phyloP scores from a whole-genome alignment of 306 rosid genomes.

The Quercus glauca region DNA sequence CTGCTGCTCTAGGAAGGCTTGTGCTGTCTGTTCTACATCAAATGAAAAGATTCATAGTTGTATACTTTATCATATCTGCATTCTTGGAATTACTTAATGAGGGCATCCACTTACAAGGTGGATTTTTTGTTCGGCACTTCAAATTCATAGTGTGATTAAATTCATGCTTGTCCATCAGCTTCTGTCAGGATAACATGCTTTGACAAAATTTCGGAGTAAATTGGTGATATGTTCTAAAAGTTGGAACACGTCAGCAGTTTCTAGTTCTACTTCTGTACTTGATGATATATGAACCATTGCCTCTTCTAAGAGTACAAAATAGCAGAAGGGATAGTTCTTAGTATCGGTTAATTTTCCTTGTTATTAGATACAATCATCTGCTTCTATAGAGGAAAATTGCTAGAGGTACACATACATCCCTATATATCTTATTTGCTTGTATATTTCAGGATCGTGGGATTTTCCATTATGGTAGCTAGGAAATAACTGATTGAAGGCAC shows the following conservation, averaged over 20 bases:
- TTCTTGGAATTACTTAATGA: neutral
- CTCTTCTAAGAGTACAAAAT: neutral
- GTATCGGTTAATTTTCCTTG: neutral
- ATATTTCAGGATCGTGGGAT: constrained; percentile 82
- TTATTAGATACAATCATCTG: neutral
- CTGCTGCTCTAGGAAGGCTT: no score
- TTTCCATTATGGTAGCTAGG: constrained; percentile 91
- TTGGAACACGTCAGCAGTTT: no score
- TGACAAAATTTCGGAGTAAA: no score
- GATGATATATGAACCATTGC: no score
- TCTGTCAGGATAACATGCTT: no score
- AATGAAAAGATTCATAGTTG: neutral
- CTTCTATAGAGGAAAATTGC: constrained; percentile 11
- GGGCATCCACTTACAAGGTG: neutral
- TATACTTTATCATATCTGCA: neutral
- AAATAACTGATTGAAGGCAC: constrained; percentile 52
- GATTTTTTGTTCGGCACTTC: no score
- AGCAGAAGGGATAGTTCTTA: neutral
- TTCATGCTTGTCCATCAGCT: no score
- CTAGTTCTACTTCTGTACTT: no score
- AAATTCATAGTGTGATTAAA: no score
- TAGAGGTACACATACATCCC: constrained; percentile 5
- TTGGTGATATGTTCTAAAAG: no score
- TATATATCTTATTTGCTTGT: constrained; percentile 22
- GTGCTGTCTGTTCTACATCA: no score